These are phyloP conservation scores for Pyropia haitanensis DNA, from an alignment of 23 red algal species.

Conservation along the genomic window DNA sequence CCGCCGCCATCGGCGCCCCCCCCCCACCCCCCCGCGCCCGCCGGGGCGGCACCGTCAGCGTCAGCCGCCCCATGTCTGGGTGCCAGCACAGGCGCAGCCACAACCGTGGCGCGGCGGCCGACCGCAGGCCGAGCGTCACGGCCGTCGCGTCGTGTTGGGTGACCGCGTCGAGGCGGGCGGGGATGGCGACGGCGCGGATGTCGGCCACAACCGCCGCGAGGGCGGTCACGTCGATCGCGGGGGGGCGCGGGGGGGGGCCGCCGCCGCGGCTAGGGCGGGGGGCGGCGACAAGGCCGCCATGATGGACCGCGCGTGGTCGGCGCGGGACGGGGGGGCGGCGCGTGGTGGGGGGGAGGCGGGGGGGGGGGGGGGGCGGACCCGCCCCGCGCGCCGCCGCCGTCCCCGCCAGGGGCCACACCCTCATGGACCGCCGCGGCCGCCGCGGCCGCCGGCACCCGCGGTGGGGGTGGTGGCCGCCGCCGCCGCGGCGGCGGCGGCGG, in stretches of 20 bases:
- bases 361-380: no score
- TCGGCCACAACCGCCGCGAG: not conserved
- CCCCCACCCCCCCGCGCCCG: not conserved
- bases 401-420: no score
- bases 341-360: no score
- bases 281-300: no score
- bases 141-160: not conserved
- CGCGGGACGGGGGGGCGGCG: no score
- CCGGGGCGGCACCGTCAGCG: not conserved
- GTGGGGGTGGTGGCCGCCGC: no score
- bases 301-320: no score
- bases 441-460: no score
- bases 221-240: not conserved
- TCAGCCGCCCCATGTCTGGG: not conserved
- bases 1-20: not conserved
- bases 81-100: not conserved
- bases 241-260: not conserved
- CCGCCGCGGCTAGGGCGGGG: no score
- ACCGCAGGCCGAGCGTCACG: not conserved
- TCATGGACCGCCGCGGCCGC: no score
- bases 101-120: not conserved
- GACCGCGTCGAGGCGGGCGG: not conserved
- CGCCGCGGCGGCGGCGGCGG: no score
- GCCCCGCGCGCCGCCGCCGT: no score
- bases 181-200: not conserved